Conservation (phyloP, 495 filamentous ascomycete species). For the Antarctomyces pellizariae region DNA sequence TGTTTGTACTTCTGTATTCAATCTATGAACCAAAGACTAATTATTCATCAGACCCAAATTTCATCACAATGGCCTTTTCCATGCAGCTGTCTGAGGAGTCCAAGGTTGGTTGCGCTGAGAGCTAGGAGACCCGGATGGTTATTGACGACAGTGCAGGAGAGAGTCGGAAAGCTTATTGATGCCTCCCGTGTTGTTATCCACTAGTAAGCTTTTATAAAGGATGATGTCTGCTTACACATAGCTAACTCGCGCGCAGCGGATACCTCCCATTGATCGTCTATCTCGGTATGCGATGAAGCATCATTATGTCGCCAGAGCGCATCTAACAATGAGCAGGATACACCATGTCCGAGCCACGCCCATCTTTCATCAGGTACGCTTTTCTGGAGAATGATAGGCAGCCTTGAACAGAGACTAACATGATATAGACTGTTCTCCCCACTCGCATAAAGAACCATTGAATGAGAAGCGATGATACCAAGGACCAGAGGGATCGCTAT, state of each 20-base stretch:
- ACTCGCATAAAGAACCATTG: constrained; percentile 28
- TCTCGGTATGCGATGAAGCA: constrained; percentile 41
- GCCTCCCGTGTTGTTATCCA: constrained; percentile 87
- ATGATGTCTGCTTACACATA: constrained; percentile 4
- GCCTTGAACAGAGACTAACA: too few species aligned
- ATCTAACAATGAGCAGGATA: constrained; percentile 39
- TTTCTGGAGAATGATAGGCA: too few species aligned
- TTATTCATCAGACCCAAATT: too few species aligned
- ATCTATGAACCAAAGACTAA: too few species aligned
- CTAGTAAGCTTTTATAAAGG: constrained; percentile 38
- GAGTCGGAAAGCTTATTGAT: constrained; percentile 87
- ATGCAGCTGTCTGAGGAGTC: constrained; percentile 91
- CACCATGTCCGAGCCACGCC: constrained; percentile 75
- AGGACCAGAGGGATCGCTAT: too few species aligned
- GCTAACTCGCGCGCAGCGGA: constrained; percentile 37
- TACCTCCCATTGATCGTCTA: constrained; percentile 94
- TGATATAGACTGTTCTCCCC: constrained; percentile 44
- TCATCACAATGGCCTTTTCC: constrained; percentile 23
- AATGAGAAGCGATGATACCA: too few species aligned
- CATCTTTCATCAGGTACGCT: constrained; percentile 71
- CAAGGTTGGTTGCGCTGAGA: constrained; percentile 50
- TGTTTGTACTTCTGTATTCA: too few species aligned
- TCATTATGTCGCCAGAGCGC: constrained; percentile 1
- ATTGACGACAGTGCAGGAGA: constrained; percentile 40
- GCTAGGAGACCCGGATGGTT: not conserved